Percentiles rank a stretch among this genome's conserved stretches.
These are phyloP conservation scores for Bertia moriformis DNA, from an alignment of 2,329 filamentous ascomycete species.

Conservation along the genomic window DNA sequence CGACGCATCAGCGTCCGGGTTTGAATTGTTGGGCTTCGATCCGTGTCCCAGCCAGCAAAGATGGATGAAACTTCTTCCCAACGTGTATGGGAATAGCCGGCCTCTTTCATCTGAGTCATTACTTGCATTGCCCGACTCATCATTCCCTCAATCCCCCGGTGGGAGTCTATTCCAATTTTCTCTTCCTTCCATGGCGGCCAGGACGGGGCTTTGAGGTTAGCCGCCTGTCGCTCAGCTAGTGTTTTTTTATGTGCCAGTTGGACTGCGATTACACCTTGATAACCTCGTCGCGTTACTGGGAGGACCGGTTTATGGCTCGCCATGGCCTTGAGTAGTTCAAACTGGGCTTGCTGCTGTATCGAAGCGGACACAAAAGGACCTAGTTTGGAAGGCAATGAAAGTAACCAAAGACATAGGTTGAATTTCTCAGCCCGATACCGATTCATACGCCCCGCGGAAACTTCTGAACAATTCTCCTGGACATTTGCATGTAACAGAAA, in stretches of 20 bases:
- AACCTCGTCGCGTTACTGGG: slow-evolving; percentile 39
- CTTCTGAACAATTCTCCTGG: not conserved
- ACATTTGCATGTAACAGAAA: slow-evolving; percentile 5
- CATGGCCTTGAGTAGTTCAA: slow-evolving; percentile 41
- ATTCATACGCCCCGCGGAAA: slow-evolving; percentile 3
- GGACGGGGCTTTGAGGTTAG: slow-evolving; percentile 38
- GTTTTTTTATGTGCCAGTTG: slow-evolving; percentile 45
- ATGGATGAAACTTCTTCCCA: slow-evolving; percentile 40
- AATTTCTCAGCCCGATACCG: slow-evolving; percentile 22
- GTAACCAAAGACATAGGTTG: slow-evolving; percentile 29
- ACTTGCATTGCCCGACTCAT: slow-evolving; percentile 39
- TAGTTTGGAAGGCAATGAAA: slow-evolving; percentile 29
- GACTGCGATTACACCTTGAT: slow-evolving; percentile 35
- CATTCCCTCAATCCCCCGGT: slow-evolving; percentile 37
- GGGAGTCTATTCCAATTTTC: slow-evolving; percentile 42
- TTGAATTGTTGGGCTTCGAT: slow-evolving; percentile 48
- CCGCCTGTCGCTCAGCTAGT: slow-evolving; percentile 36
- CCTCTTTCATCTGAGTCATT: slow-evolving; percentile 38
- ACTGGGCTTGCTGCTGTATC: slow-evolving; percentile 39
- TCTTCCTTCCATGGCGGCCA: slow-evolving; percentile 56
- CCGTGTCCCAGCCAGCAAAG: slow-evolving; percentile 47
- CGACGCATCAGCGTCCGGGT: slow-evolving; percentile 27
- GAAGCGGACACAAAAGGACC: slow-evolving; percentile 29
- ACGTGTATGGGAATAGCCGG: slow-evolving; percentile 32
- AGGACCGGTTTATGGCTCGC: slow-evolving; percentile 33